phyloP scores from a whole-genome alignment of 176 grass and related monocot species.

The Lolium multiflorum region DNA sequence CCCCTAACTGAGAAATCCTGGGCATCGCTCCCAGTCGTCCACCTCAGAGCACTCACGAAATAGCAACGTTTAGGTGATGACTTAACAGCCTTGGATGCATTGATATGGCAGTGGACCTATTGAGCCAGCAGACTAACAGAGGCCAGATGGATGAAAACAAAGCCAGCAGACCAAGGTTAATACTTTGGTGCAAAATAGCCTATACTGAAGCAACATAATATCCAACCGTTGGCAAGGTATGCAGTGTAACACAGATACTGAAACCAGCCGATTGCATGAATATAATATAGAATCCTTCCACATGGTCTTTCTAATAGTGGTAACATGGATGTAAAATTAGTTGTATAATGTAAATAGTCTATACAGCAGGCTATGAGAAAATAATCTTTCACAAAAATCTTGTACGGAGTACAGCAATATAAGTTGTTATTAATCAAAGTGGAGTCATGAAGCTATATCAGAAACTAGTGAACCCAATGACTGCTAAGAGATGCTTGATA shows the following conservation, averaged over 20 bases:
- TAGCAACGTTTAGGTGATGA: no score
- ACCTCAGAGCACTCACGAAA: no score
- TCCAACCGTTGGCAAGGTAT: not conserved
- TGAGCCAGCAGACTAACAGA: not conserved
- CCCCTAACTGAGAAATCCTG: no score
- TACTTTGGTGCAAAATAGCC: not conserved
- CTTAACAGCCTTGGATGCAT: no score
- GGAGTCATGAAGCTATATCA: not conserved
- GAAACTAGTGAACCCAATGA: not conserved
- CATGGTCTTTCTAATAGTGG: not conserved
- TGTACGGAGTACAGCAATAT: not conserved
- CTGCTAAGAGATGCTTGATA: not conserved
- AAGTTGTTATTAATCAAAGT: not conserved
- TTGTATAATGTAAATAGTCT: not conserved
- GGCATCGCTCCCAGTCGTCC: no score
- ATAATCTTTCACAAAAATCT: not conserved
- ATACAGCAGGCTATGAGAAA: not conserved
- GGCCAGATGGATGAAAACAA: conserved; percentile 1
- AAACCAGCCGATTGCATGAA: not conserved
- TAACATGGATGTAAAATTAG: not conserved
- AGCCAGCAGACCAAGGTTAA: not conserved
- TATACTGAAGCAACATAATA: not conserved
- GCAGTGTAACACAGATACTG: not conserved
- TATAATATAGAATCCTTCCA: conserved; percentile 5
- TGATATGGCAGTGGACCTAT: not conserved